Base-by-base conservation (phyloP, 2,329 filamentous ascomycete genomes). In the Myriosclerotinia curreyana region DNA sequence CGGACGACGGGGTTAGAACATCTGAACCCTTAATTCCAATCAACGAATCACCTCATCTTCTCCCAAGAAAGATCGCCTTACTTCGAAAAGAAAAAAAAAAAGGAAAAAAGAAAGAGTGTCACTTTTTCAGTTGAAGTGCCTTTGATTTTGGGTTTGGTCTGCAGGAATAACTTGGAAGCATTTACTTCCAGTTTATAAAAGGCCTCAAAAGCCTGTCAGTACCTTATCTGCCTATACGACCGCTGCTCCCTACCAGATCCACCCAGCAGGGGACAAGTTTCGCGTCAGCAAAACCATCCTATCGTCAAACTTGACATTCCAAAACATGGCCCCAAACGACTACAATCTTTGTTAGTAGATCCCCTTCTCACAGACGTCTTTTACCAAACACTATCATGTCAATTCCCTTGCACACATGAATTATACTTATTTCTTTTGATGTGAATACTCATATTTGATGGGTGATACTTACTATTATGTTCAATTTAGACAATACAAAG, bases 401-500 rank as follows among this genome's bases (percentile, higher is more conserved):
- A 22, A 56, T 56, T 17, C 38, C 38, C 25, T 8, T 5, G 3
- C 28, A 48, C 8, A 25, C 11, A 15, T 6, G 9, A 15, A 31
- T 15, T 1, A 34, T 22, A 5, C 12, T 48, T 4, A 12, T 36
- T 46, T 22, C 5, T 48, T 48, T 48, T 17, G 3, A 36, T 48
- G 34, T 58, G 17, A 9, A 34, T 36, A 17, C 20, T 4, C 28
- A 48, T 25, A 14, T 3, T 36, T 22, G 12, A 46, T 22, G 54
- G 38, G 25, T 22, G 20, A 22, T 51, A 58, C 61, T 63, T 63
- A 63, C 61, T 44, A 71, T 65, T 20, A 71, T 69, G 68, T 25
- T 38, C 40, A 22, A 46, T 51, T 20, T 67, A 73, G 71, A 73
- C 56, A 54, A 60, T 12, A 70, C 72, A 25, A 69, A 71, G 63